These are phyloP conservation scores for Claviceps maximensis DNA, from an alignment of 2,329 filamentous ascomycete species.

Conservation along the genomic window DNA sequence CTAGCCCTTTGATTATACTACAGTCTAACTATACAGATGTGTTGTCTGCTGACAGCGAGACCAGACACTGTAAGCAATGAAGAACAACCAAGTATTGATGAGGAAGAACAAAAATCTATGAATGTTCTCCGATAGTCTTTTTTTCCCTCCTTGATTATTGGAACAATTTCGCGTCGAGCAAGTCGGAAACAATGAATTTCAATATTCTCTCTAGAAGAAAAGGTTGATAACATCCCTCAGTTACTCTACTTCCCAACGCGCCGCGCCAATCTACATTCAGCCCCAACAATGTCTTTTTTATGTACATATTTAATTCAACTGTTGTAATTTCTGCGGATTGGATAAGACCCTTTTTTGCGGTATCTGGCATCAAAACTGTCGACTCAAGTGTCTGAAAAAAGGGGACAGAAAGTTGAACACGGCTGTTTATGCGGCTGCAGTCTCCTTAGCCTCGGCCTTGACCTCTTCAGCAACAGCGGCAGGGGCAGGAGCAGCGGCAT, in stretches of 20 bases:
- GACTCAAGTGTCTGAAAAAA: not conserved
- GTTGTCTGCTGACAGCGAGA: not conserved
- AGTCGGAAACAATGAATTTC: not conserved
- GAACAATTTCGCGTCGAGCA: not conserved
- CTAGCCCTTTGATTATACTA: not conserved
- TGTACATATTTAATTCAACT: not conserved
- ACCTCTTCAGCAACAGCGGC: slow-evolving; percentile 17
- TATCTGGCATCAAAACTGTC: not conserved
- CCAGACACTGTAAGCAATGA: not conserved
- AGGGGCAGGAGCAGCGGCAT: slow-evolving; percentile 9
- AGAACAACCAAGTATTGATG: not conserved
- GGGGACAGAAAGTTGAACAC: not conserved
- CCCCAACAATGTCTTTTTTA: not conserved
- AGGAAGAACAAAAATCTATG: not conserved
- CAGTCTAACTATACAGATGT: not conserved
- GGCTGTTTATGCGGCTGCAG: slow-evolving; percentile 6
- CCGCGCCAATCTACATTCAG: not conserved
- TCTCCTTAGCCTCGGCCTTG: slow-evolving; percentile 21
- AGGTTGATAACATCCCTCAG: not conserved
- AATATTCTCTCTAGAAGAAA: not conserved
- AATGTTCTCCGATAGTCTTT: not conserved
- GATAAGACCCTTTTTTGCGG: not conserved
- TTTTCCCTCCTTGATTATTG: not conserved
- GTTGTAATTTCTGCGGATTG: not conserved
- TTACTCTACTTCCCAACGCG: not conserved